Evolutionary conservation across 495 filamentous ascomycete genomes (phyloP), one percentile per base, ranked within the genome.

Genomic region (Annulohypoxylon stygium): DNA sequence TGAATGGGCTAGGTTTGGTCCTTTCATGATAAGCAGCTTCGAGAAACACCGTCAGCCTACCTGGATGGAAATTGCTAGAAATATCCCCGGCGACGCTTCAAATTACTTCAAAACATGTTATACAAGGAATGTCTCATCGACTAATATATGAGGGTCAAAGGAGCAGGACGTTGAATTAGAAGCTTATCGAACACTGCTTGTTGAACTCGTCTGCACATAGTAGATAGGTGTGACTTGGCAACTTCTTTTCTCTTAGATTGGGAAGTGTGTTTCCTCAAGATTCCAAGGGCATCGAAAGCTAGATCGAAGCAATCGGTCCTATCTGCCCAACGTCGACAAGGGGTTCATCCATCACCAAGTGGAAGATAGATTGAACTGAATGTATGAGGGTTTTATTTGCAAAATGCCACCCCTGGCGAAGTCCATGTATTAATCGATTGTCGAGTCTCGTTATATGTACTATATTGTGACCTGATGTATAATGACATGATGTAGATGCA

Each of bases 31-130:
- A 36, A 34, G 16, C 5, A 66, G 16, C 16, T 72, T 72, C 64
- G 63, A 72, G 63, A 72, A 72, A 10, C 26, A 14, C 48, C 47
- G 23, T n/a, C 47, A 65, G 26, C 11, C 14, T 61, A 37, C 9
- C 41, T 14, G 2, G 41, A 5, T 33, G 30, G 51, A 48, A 53
- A 65, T 20, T 43, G 33, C 33, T 67, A 34, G 55, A 25, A 60
- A 60, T 25, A 39, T 16, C 51, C 26, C 2, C 4, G 11, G 6
- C 37, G 14, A 18, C 0, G n/a, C 3, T 39, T 9, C 25, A 45
- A 34, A 53, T 33, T 41, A 41, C 10, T 7, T 50, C 11, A 26
- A 26, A 18, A 53, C 25, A 43, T 8, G 23, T 4, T 14, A 1
- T 37, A 14, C 41, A 61, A 61, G 43, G 12, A 3, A 47, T 8